Evolutionary conservation across 208 protist genomes (phyloP), one percentile per base, ranked within the genome.

Genomic region (Crithidia mellificae): DNA sequence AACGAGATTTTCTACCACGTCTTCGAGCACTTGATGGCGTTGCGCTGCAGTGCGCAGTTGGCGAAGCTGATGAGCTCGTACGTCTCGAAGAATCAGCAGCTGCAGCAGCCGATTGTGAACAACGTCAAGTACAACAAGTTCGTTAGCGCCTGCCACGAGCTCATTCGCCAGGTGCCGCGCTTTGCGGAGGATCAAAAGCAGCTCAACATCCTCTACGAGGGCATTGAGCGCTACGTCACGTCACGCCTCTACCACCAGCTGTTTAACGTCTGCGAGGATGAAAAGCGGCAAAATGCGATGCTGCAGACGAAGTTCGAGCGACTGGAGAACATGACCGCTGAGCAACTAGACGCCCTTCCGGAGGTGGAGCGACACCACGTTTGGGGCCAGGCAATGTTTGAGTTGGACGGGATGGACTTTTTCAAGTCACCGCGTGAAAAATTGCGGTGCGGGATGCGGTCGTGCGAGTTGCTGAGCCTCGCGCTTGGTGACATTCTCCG

Each of bases 401-500:
- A 92, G 53, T 57, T 93, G 22, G 85, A 95, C 38, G 90, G 71
- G n/a, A 95, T 95, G 87, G 85, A 91, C 58, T 85, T 90, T 58
- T 95, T 95, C 65, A 84, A 84, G 41, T 87, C 90, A 1, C 90
- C 90, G 8, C 70, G 83, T 20, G 85, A 93, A 27, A 95, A 95
- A 61, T 71, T 95, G 24, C 75, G 78, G 9, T 92, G 90, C 49
- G 74, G 71, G 1, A 82, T 95, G 75, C 84, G 87, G 8, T 73
- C 87, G 43, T 88, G 77, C 56, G 74, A 83, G 43, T 34, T 88
- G 46, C 66, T 95, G 14, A 77, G 80, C 50, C 67, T 84, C 19
- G 71, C 75, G 5, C 53, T 94, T 11, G 63, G 72, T 22, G 77
- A 85, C 30, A 64, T 86, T 22, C 70, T 93, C 11, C 53, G 72